A percentile compares a stretch with the other conserved stretches of the same genome.
Conservation (phyloP, 2,329 filamentous ascomycete species). For the Fusarium nisikadoi region DNA sequence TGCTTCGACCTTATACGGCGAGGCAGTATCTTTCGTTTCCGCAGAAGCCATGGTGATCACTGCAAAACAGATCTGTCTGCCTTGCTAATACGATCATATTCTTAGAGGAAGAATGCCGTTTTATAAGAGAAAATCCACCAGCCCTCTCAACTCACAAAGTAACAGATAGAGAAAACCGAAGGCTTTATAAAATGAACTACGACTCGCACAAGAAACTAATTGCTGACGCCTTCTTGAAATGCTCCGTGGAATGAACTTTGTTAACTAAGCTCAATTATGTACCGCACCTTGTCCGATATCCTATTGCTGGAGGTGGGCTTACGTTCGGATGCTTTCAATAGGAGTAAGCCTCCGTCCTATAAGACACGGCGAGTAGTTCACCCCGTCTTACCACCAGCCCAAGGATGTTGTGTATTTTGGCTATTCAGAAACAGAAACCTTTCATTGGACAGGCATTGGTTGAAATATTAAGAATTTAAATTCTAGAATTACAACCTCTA, state of each 20-base stretch:
- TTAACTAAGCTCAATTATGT: neutral
- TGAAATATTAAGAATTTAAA: neutral
- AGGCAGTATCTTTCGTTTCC: neutral
- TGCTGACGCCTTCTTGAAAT: neutral
- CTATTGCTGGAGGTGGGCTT: neutral
- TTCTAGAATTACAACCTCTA: too few relatives aligned
- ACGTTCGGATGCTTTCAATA: neutral
- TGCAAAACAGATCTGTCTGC: fast-evolving
- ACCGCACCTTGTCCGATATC: neutral
- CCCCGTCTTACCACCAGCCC: neutral
- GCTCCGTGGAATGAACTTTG: neutral
- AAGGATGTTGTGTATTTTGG: too few relatives aligned
- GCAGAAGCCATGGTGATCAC: neutral
- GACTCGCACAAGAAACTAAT: neutral
- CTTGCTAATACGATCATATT: neutral
- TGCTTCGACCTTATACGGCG: neutral
- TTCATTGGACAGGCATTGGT: neutral
- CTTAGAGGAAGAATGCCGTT: too few relatives aligned
- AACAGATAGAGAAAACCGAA: fast-evolving
- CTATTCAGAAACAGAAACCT: too few relatives aligned
- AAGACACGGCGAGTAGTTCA: neutral
- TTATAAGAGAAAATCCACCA: neutral
- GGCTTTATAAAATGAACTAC: neutral
- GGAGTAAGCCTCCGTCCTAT: neutral
- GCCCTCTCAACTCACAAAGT: too few relatives aligned